Evolutionary conservation across 352 stramenopile species (phyloP), one percentile per base, ranked within the genome.

Genomic region (Pseudoperonospora humuli): DNA sequence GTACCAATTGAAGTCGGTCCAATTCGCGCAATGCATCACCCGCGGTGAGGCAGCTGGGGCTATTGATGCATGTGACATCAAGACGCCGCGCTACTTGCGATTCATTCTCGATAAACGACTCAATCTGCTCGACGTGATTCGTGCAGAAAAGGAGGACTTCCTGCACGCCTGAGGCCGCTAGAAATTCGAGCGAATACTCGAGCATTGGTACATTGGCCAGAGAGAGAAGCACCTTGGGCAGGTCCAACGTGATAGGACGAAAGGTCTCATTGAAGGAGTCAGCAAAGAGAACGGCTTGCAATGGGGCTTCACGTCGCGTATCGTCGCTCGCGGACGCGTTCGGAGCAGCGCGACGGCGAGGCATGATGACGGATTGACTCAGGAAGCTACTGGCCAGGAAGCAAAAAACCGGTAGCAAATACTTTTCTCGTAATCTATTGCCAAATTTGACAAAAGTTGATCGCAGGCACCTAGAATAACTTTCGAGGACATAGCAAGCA

Each of bases 181-280:
- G 75, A 53, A 98, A 98, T 67, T 99, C 95, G 31, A 99, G 80
- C 36, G 92, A 84, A 65, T 98, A 98, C 64, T 98, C 92, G 45
- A 99, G 72, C 67, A 99, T 88, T 0, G 93, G 82, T 10, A 98
- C 85, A 72, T 98, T 98, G 38, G 95, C 95, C 21, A 98, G 70
- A 10, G 95, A 95, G 28, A 97, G 87, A 15, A 99, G 61, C 15
- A 97, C 80, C 65, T 98, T 97, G 25, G 93, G 91, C 40, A 66
- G 57, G 29, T 76, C 52, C n/a, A 87, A 58, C 40, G 82, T 92
- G 45, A 96, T 86, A 21, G 88, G 94, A 21, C 92, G 85, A 73
- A 97, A 98, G 35, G 87, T 95, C 54, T 96, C 86, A 5, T 70
- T 75, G 66, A 97, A 97, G 33, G 84, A 94, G 63, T 98, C 94